A percentile compares a stretch with the other conserved stretches of the same genome.
Evolutionary conservation across 352 stramenopile genomes (phyloP).

Genomic region (Globisporangium lucens): DNA sequence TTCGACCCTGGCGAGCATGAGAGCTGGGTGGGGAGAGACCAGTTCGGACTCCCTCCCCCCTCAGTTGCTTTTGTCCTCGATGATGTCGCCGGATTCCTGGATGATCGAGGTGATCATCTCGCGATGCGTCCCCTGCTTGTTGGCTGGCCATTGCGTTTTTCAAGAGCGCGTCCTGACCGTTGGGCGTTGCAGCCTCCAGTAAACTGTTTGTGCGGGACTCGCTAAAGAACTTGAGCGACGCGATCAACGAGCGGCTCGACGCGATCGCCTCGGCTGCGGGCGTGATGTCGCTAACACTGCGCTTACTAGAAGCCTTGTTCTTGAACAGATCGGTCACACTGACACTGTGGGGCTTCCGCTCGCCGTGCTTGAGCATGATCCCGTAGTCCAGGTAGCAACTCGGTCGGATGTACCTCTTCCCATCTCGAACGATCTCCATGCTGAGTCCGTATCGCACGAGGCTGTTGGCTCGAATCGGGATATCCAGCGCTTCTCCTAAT

Average conservation of each 20-base stretch:
- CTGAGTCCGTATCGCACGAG: conserved; percentile 24
- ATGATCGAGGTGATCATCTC: background rate
- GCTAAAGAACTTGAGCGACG: conserved; percentile 1
- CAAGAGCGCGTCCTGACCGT: conserved; percentile 1
- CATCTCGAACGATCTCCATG: conserved; percentile 27
- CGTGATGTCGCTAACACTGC: background rate
- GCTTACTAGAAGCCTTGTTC: background rate
- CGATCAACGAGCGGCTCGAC: background rate
- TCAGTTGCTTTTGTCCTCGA: background rate
- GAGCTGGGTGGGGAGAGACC: too few relatives aligned
- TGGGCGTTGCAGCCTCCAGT: conserved; percentile 1
- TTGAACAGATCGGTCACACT: conserved; percentile 13
- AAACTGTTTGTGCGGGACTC: background rate
- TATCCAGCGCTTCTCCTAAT: conserved; percentile 22
- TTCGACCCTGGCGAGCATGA: background rate
- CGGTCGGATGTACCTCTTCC: conserved; percentile 24
- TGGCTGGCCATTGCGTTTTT: too few relatives aligned
- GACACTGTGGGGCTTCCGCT: conserved; percentile 8
- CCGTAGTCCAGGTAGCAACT: conserved; percentile 35
- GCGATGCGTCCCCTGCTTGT: background rate
- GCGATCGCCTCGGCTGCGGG: background rate
- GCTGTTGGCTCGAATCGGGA: conserved; percentile 24
- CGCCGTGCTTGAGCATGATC: conserved; percentile 30
- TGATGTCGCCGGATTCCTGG: background rate
- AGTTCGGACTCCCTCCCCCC: background rate